Evolutionary conservation across 2,329 filamentous ascomycete genomes (phyloP).

Genomic region (Bipolaris cookei): DNA sequence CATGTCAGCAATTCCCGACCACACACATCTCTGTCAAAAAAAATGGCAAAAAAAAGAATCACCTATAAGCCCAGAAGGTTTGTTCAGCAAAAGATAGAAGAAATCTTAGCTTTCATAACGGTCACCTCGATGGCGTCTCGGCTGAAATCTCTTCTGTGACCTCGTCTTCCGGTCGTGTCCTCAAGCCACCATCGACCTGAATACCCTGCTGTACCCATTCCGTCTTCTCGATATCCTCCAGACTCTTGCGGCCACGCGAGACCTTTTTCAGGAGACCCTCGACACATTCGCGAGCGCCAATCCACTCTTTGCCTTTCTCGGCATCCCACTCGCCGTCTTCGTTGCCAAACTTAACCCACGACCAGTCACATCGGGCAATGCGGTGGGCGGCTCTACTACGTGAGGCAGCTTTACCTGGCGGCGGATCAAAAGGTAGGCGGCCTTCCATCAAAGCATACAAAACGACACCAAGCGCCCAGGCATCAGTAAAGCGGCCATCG

Average conservation of each 20-base stretch:
- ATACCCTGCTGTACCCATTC: conserved; percentile 82
- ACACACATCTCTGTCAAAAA: neutral
- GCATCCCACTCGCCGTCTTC: conserved; percentile 86
- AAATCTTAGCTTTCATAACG: conserved; percentile 30
- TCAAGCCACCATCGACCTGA: conserved; percentile 65
- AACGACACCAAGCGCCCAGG: conserved; percentile 92
- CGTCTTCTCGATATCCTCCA: conserved; percentile 73
- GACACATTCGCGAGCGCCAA: conserved; percentile 79
- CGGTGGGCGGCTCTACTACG: conserved; percentile 82
- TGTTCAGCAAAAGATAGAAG: neutral
- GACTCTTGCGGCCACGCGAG: conserved; percentile 72
- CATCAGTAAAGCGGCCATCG: conserved; percentile 88
- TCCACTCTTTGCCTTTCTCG: conserved; percentile 67
- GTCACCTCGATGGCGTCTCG: conserved; percentile 32
- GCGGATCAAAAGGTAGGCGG: conserved; percentile 89
- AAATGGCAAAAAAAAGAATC: neutral
- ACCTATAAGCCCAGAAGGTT: neutral
- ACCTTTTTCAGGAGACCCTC: conserved; percentile 85
- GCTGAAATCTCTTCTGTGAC: conserved; percentile 23
- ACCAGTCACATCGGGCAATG: conserved; percentile 96
- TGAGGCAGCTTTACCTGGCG: conserved; percentile 78
- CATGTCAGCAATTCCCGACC: too few relatives aligned
- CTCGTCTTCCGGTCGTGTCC: conserved; percentile 59
- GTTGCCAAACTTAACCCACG: conserved; percentile 85
- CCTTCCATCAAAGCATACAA: conserved; percentile 93